Base-by-base conservation (phyloP, 1,139 yeast species). In the Candida sanyaensis region DNA sequence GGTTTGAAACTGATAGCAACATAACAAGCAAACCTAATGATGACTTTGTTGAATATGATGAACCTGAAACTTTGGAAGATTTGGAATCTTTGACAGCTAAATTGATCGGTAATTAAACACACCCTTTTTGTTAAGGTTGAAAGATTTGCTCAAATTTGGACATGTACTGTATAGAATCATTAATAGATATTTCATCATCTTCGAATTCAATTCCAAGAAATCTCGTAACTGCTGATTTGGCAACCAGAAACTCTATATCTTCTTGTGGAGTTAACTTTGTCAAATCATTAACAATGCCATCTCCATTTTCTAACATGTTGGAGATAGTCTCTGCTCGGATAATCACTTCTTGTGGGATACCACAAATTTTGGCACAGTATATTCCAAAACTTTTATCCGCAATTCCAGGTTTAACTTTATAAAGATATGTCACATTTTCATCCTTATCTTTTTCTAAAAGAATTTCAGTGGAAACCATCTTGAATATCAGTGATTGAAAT, bases 11-110 rank as follows among this genome's bases (percentile, higher is more conserved):
- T 37, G 52, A 48, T 4, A 56, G 30, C 21, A 29, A 12, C 34
- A 57, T 58, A 28, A 60, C 56, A 24, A 44, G 51, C 32, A 55
- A 55, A 38, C 61, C 59, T 37, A 65, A 65, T 42, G 65, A 66
- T 44, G 67, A 69, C 24, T 69, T 87, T 47, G 75, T 88, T 52
- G 97, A 91, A 66, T 75, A 88, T 45, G 95, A 88, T 55, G 89
- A 86, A 61, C 97, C 97, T 21, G 88, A 89, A 59, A 87, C 96
- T 29, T 75, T 93, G 66, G 97, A 90, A 64, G 98, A 93, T 62
- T 78, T 93, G 68, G 99, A 93, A 74, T 91, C 96, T 10, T 81
- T 93, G 68, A 86, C 98, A 2, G 80, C 88, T 42, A 81, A 80
- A 64, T 81, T 93, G 40, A 47, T 45, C 30, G 50, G 53, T 21